Percentiles rank a stretch among this genome's conserved stretches.
Conservation (phyloP, 2,329 filamentous ascomycete genomes). For the Arthroderma sp. region DNA sequence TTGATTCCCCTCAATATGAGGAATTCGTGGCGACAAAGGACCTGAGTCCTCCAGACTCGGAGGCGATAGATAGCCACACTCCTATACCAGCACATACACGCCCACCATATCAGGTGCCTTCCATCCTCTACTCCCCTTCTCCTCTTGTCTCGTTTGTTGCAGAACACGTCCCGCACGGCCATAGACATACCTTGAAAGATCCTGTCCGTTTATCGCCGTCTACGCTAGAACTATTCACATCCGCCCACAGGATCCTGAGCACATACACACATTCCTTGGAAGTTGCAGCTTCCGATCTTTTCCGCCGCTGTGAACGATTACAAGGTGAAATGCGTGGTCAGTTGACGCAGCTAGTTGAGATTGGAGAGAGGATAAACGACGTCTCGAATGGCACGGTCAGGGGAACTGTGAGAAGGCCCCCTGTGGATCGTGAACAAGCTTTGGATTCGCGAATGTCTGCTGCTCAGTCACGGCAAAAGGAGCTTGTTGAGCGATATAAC, state of each 20-base stretch:
- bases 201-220: constrained; percentile 38
- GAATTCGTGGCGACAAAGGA: constrained; percentile 22
- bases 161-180: constrained; percentile 33
- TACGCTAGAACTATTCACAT: constrained; percentile 37
- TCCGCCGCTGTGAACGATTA: constrained; percentile 40
- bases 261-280: constrained; percentile 36
- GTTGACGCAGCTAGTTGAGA: constrained; percentile 34
- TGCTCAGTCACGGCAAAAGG: constrained; percentile 30
- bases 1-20: constrained; percentile 37
- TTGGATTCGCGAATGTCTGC: constrained; percentile 32
- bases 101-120: constrained; percentile 33
- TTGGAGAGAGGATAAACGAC: constrained; percentile 35
- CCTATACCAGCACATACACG: constrained; percentile 24
- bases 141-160: constrained; percentile 32
- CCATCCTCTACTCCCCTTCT: constrained; percentile 30
- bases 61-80: constrained; percentile 16
- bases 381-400: constrained; percentile 25
- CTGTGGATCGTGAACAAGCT: constrained; percentile 23
- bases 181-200: constrained; percentile 33
- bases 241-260: constrained; percentile 37
- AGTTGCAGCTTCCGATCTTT: constrained; percentile 39
- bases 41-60: constrained; percentile 19
- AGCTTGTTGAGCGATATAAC: constrained; percentile 34
- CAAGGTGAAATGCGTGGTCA: constrained; percentile 38
- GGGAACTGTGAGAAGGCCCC: constrained; percentile 19